Evolutionary conservation across 345 rosid genomes (phyloP), one percentile per base, ranked within the genome.

Genomic region (Arabidopsis suecica): DNA sequence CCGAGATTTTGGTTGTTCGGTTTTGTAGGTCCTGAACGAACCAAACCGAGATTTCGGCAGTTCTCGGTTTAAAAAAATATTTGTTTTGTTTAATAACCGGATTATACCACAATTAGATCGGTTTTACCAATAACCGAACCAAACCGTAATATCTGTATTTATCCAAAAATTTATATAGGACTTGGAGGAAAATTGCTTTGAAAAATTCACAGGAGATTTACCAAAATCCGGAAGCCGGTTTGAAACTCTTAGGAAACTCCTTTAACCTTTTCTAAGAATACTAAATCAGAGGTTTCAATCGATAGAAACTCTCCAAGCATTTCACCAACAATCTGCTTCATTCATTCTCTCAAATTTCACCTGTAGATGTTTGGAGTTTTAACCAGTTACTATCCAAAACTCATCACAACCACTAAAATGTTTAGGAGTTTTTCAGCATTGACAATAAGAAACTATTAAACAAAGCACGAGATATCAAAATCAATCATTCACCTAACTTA

Each of bases 231-330:
- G 55, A 54, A 63, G n/a, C 65, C 16, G 6, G 30, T 49, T 49
- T 48, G 50, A 34, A 71, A 58, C 37, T 48, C 36, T 37, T 38
- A 9, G 65, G 44, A 36, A 23, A 44, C 49, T 65, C 30, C 18
- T 34, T 0, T 13, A n/a, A 42, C 18, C 38, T 65, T 64, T 20
- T 64, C 45, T 23, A 64, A 33, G 38, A 38, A 66, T 16, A 41
- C 60, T 8, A 74, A 57, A 57, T 48, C 38, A 2, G 4, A 36
- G 82, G 68, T 74, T 65, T 37, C 76, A 56, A 38, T 50, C 60
- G 41, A 65, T 55, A 79, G 72, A 60, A 53, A 72, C 42, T 45
- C 66, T 68, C 55, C 64, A 42, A 66, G 53, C 11, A 55, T 58
- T 49, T 42, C 55, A 64, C 37, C 22, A 75, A 38, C 20, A 66